Evolutionary conservation across 1,284 basidiomycete species (phyloP).

Genomic region (Cryptococcus sp.): DNA sequence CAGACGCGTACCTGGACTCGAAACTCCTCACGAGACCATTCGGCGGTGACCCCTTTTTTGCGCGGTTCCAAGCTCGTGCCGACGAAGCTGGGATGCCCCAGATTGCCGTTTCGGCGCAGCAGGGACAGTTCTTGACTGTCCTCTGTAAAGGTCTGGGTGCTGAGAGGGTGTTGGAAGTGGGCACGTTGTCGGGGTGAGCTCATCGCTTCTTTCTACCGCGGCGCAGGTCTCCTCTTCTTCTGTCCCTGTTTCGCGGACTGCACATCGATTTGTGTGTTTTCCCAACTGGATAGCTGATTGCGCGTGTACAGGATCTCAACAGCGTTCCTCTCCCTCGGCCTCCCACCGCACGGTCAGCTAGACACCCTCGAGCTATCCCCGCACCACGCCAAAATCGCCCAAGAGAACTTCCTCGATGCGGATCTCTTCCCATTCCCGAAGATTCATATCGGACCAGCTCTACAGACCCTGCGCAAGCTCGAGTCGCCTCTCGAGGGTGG

Average conservation of each 20-base stretch:
- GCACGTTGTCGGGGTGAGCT: conserved; percentile 45
- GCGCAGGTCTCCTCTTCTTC: not conserved
- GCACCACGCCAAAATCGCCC: conserved; percentile 37
- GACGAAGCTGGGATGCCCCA: conserved; percentile 35
- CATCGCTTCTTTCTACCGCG: too few species aligned
- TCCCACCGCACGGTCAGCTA: conserved; percentile 42
- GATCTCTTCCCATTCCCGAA: conserved; percentile 47
- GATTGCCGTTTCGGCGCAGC: conserved; percentile 36
- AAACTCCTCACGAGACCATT: conserved; percentile 26
- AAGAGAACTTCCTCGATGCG: conserved; percentile 40
- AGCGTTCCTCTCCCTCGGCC: conserved; percentile 35
- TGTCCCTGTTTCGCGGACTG: not conserved
- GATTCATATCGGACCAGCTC: conserved; percentile 38
- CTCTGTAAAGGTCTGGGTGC: conserved; percentile 35
- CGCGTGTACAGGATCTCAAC: conserved; percentile 38
- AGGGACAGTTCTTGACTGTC: conserved; percentile 45
- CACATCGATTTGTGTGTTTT: not conserved
- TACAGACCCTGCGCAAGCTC: conserved; percentile 28
- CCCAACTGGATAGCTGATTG: not conserved
- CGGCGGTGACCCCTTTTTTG: conserved; percentile 26
- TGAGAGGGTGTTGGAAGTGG: conserved; percentile 44
- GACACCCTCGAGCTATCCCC: conserved; percentile 45
- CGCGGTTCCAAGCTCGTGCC: conserved; percentile 21
- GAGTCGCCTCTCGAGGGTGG: conserved; percentile 22
- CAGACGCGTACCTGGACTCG: conserved; percentile 35